These are phyloP conservation scores for Epichloe glyceriae DNA, from an alignment of 2,329 filamentous ascomycete species.

Conservation along the genomic window DNA sequence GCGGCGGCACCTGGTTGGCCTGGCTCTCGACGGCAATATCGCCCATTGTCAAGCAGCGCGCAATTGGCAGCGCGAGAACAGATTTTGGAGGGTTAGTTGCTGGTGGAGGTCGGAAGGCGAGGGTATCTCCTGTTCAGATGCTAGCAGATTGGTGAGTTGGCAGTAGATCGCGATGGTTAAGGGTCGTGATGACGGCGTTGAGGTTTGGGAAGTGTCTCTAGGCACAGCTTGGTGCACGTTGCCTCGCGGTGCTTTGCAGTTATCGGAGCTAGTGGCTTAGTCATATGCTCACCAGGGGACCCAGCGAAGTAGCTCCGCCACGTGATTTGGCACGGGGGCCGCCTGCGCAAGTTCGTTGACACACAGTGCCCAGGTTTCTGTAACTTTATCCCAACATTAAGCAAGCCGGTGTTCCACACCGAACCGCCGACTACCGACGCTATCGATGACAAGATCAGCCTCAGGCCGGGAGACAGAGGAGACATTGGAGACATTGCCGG, in stretches of 20 bases:
- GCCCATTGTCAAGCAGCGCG: constrained; percentile 49
- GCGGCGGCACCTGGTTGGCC: constrained; percentile 57
- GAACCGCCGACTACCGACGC: too few species aligned
- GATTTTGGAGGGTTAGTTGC: neutral
- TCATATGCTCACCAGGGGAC: neutral
- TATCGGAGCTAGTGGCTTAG: constrained; percentile 3
- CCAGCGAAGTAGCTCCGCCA: neutral
- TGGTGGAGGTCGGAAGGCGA: neutral
- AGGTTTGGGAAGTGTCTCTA: neutral
- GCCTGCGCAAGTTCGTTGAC: neutral
- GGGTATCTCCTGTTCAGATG: neutral
- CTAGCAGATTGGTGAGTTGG: neutral
- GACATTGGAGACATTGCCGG: too few species aligned
- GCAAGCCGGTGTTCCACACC: too few species aligned
- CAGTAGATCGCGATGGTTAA: neutral
- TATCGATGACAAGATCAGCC: too few species aligned
- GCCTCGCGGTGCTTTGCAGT: neutral
- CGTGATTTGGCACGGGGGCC: neutral
- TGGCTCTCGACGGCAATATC: constrained; percentile 78
- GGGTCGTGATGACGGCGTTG: neutral
- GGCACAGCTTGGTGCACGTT: neutral
- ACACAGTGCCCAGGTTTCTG: too few species aligned
- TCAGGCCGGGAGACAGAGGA: too few species aligned
- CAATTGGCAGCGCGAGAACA: neutral
- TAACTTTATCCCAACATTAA: too few species aligned